Conservation (phyloP, 1,284 basidiomycete species). For the Moniliella sp. region DNA sequence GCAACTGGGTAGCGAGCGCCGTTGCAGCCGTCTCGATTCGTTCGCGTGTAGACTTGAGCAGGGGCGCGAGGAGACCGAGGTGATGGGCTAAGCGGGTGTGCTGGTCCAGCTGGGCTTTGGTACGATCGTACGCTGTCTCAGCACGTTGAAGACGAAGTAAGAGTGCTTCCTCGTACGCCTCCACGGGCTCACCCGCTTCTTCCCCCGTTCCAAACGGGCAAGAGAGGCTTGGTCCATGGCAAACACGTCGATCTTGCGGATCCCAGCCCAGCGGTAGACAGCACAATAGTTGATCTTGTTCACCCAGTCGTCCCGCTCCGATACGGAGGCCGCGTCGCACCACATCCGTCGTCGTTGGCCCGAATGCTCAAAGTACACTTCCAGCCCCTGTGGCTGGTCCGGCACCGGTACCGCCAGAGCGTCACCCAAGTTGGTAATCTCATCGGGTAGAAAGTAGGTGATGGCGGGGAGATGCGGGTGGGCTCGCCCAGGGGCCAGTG, state of each 20-base stretch:
- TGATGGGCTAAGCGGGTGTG: slow-evolving; percentile 19
- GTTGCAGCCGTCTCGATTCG: slow-evolving; percentile 19
- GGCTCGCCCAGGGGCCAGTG: slow-evolving; percentile 7
- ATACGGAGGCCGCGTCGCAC: slow-evolving; percentile 52
- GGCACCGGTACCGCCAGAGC: slow-evolving; percentile 21
- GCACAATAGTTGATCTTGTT: slow-evolving; percentile 80
- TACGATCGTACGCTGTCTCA: background rate
- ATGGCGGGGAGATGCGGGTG: slow-evolving; percentile 40
- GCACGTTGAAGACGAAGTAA: too few relatives aligned
- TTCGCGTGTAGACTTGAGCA: slow-evolving; percentile 20
- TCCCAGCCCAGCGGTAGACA: slow-evolving; percentile 63
- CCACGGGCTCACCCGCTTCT: slow-evolving; percentile 1
- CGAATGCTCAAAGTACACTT: too few relatives aligned
- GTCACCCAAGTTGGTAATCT: slow-evolving; percentile 48
- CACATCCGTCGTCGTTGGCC: too few relatives aligned
- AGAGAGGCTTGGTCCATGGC: background rate
- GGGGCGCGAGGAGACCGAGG: slow-evolving; percentile 21
- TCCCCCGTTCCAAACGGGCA: background rate
- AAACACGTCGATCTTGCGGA: slow-evolving; percentile 42
- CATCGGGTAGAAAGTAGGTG: slow-evolving; percentile 59
- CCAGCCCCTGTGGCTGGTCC: too few relatives aligned
- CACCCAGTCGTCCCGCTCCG: slow-evolving; percentile 76
- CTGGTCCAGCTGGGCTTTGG: slow-evolving; percentile 6
- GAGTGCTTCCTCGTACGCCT: slow-evolving; percentile 11
- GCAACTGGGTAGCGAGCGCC: slow-evolving; percentile 11